Evolutionary conservation across 148 eudicot genomes (phyloP), one percentile per base, ranked within the genome.

Genomic region (Rhododendron mucronatum): DNA sequence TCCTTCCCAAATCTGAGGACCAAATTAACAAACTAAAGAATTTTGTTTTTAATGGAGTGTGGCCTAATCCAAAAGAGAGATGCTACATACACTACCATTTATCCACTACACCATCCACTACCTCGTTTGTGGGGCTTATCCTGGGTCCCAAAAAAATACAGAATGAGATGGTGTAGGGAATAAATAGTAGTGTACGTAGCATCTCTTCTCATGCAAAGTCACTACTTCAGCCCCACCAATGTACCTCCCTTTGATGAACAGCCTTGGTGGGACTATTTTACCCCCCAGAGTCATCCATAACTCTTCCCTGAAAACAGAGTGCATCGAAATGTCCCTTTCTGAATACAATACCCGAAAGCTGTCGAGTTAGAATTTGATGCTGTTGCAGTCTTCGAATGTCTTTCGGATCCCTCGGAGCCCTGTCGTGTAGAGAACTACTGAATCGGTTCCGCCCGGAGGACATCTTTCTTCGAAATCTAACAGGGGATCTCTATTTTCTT

Each of bases 181-280:
- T n/a, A n/a, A n/a, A n/a, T n/a, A n/a, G n/a, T n/a, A n/a, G n/a
- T n/a, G n/a, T n/a, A n/a, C n/a, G n/a, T n/a, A n/a, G n/a, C n/a
- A n/a, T n/a, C n/a, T n/a, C n/a, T n/a, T n/a, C 85, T 95, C 99
- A 73, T 96, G 93, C 73, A 96, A 89, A 2, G 84, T 84, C 86
- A 92, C 97, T 71, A 84, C 85, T 14, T 95, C 97, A 33, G 98
- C 96, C 55, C 98, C 96, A 6, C 99, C 99, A 37, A 96, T 91
- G 86, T 95, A 91, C 90, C 93, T 91, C 26, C 99, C 99, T 84
- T 89, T 88, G 1, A 96, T 89, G 78, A 96, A 96, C 59, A 96
- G 79, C 89, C 92, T 91, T 30, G 99, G 99, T 4, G 99, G 98
- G 21, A 94, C 88, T 4, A 84, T 69, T 77, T 85, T 91, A 39